A percentile compares a stretch with the other conserved stretches of the same genome.
These are phyloP conservation scores for Yamadazyma paraphyllophila DNA, from an alignment of 805 yeast genomes.

Conservation along the genomic window DNA sequence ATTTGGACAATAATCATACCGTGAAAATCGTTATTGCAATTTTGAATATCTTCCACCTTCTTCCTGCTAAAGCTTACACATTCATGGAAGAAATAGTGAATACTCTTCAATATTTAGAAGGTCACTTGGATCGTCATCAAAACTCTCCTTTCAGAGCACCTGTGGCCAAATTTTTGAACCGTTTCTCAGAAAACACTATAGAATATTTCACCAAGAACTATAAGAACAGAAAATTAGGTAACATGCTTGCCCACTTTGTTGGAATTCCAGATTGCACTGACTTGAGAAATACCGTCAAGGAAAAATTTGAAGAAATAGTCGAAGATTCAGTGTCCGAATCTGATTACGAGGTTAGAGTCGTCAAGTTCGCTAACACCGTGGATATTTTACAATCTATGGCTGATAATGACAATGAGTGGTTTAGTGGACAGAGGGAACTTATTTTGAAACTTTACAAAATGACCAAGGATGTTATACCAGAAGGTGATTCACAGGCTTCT, in stretches of 20 bases:
- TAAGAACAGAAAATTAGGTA: slow-evolving; percentile 61
- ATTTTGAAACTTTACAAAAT: slow-evolving; percentile 43
- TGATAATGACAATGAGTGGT: slow-evolving; percentile 56
- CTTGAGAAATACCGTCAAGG: slow-evolving; percentile 55
- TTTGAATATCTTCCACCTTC: slow-evolving; percentile 82
- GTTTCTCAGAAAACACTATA: slow-evolving; percentile 74
- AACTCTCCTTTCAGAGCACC: slow-evolving; percentile 91
- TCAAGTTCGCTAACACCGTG: slow-evolving; percentile 70
- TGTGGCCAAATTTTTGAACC: slow-evolving; percentile 76
- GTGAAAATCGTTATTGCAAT: slow-evolving; percentile 88
- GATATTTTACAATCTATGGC: slow-evolving; percentile 60
- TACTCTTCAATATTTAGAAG: slow-evolving; percentile 75
- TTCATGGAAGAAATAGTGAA: slow-evolving; percentile 84
- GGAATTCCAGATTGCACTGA: slow-evolving; percentile 52
- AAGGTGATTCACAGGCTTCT: slow-evolving; percentile 48
- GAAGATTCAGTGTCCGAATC: slow-evolving; percentile 48
- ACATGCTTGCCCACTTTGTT: slow-evolving; percentile 65
- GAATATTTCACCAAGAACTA: slow-evolving; percentile 68
- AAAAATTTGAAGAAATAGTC: slow-evolving; percentile 49
- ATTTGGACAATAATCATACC: slow-evolving; percentile 73
- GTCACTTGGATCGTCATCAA: slow-evolving; percentile 78
- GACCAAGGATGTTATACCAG: slow-evolving; percentile 21
- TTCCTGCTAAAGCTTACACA: slow-evolving; percentile 90
- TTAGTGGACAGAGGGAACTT: slow-evolving; percentile 46
- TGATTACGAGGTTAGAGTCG: slow-evolving; percentile 52